These are phyloP conservation scores for Cruciata laevipes DNA, from an alignment of 257 asterid genomes.

Conservation along the genomic window DNA sequence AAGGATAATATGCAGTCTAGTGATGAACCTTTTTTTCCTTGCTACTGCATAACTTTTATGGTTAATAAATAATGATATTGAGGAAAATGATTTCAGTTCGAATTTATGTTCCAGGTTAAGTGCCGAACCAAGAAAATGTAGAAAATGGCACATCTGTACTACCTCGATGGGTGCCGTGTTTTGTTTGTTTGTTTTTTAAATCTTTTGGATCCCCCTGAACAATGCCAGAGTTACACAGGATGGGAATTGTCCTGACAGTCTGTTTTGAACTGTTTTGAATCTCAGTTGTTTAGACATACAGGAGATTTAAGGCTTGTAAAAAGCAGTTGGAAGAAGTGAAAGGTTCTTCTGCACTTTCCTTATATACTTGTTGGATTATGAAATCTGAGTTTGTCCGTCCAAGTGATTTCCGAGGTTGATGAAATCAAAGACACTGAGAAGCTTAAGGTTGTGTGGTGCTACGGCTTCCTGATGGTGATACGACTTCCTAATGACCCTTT, in stretches of 20 bases:
- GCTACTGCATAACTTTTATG: no score
- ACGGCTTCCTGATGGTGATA: slow-evolving; percentile 22
- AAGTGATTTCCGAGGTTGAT: slow-evolving; percentile 52
- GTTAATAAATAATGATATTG: no score
- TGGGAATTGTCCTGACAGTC: neutral
- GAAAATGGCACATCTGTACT: no score
- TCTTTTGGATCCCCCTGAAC: neutral
- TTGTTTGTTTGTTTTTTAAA: neutral
- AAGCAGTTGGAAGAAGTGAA: slow-evolving; percentile 83
- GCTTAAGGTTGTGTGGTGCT: slow-evolving; percentile 55
- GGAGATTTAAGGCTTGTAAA: slow-evolving; percentile 69
- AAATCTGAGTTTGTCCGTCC: neutral
- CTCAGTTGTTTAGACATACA: slow-evolving; percentile 62
- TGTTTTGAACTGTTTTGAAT: slow-evolving; percentile 20
- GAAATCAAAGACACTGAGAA: slow-evolving; percentile 26
- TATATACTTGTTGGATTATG: slow-evolving; percentile 7
- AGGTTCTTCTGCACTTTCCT: slow-evolving; percentile 38
- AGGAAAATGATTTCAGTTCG: no score
- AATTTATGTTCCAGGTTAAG: no score
- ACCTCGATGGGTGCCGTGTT: neutral
- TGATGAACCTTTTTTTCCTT: no score
- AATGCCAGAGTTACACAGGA: neutral
- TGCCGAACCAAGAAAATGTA: slow-evolving; percentile 15
- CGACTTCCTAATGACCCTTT: slow-evolving; percentile 48
- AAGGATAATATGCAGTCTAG: no score